A percentile compares a stretch with the other conserved stretches of the same genome.
Evolutionary conservation across 768 basidiomycete species (phyloP).

Genomic region (Hygrophoropsis aurantiaca): DNA sequence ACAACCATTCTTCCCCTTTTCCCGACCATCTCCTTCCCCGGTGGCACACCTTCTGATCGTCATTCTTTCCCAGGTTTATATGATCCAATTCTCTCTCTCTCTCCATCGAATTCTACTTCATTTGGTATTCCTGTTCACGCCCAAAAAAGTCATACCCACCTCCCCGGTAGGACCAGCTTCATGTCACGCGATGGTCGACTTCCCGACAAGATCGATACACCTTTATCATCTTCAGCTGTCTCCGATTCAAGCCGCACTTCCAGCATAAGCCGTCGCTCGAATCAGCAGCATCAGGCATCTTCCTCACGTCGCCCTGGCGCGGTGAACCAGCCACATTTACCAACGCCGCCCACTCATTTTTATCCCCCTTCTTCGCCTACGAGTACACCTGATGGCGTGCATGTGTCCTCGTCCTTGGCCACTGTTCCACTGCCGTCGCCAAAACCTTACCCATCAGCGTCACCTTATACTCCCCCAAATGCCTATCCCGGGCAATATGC

Average conservation of each 20-base stretch:
- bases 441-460: slow-evolving; percentile 21
- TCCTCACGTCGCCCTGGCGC: slow-evolving; percentile 3
- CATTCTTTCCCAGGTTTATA: slow-evolving; percentile 6
- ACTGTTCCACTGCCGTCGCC: slow-evolving; percentile 20
- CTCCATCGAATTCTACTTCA: neutral
- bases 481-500: slow-evolving; percentile 47
- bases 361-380: neutral
- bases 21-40: neutral
- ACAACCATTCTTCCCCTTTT: neutral
- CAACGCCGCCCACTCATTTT: slow-evolving; percentile 2
- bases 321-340: slow-evolving; percentile 2
- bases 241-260: neutral
- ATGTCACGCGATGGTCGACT: slow-evolving; percentile 8
- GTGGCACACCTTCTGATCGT: neutral
- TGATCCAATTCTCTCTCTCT: neutral
- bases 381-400: neutral
- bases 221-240: neutral
- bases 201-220: slow-evolving; percentile 1
- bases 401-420: slow-evolving; percentile 10
- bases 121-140: neutral
- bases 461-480: slow-evolving; percentile 32
- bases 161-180: neutral
- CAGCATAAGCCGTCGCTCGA: slow-evolving; percentile 1
- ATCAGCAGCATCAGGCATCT: neutral
- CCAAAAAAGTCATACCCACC: neutral